Conservation (phyloP, 768 basidiomycete species). For the Candolleomyces efflorescens region DNA sequence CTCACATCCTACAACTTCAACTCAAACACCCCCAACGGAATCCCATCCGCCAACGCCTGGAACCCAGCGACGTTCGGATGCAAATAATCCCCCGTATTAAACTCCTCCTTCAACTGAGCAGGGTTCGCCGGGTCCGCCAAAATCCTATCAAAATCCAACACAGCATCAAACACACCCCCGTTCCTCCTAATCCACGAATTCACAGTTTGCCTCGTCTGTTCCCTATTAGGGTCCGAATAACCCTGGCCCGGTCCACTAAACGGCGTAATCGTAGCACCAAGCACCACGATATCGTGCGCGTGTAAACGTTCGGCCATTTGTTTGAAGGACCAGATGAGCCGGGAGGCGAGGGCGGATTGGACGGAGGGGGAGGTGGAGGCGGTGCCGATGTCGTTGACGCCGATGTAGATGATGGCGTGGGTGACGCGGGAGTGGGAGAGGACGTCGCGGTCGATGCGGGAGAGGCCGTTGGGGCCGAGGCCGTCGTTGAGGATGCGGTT, state of each 20-base stretch:
- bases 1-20: conserved; percentile 6
- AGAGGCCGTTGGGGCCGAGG: conserved; percentile 42
- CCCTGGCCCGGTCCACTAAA: conserved; percentile 36
- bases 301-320: conserved; percentile 42
- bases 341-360: conserved; percentile 34
- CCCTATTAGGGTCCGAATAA: conserved; percentile 35
- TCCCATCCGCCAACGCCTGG: conserved; percentile 34
- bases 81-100: conserved; percentile 43
- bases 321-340: conserved; percentile 39
- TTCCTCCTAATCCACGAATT: conserved; percentile 41
- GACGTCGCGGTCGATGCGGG: conserved; percentile 49
- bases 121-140: conserved; percentile 34
- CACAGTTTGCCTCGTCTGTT: conserved; percentile 36
- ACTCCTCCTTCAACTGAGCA: conserved; percentile 31
- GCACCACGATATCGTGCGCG: conserved; percentile 37
- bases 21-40: conserved; percentile 36
- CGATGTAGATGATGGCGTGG: conserved; percentile 49
- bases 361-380: conserved; percentile 27
- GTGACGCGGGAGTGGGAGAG: conserved; percentile 41
- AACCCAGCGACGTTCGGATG: conserved; percentile 47
- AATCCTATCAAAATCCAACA: conserved; percentile 44
- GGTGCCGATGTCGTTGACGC: conserved; percentile 50
- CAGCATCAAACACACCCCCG: conserved; percentile 35
- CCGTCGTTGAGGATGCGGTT: conserved; percentile 49
- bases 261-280: conserved; percentile 49